Percentiles rank a stretch among this genome's conserved stretches.
phyloP scores from a whole-genome alignment of 371 early-diverging fungal genomes.

The Mortierella sp. region DNA sequence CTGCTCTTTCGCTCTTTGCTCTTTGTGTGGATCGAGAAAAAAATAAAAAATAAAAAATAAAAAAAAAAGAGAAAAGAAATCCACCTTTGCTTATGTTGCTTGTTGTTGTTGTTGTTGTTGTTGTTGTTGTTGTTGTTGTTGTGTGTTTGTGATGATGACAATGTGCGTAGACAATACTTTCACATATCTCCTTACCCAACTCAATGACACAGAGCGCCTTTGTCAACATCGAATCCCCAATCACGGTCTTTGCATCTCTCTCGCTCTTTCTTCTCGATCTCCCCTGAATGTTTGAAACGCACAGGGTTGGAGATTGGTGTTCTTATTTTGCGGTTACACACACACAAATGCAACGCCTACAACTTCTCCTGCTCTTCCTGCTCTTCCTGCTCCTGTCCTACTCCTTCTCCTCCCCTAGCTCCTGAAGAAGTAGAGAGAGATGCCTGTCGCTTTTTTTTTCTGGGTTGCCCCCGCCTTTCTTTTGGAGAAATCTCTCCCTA shows the following conservation, averaged over 20 bases:
- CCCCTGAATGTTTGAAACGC: slow-evolving; percentile 29
- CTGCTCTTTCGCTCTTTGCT: no score
- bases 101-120: background rate
- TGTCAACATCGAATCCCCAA: background rate
- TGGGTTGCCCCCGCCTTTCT: no score
- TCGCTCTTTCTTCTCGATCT: slow-evolving; percentile 1
- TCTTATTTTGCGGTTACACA: background rate
- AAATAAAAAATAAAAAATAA: no score
- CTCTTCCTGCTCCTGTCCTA: no score
- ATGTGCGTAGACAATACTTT: background rate
- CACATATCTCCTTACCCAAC: slow-evolving; percentile 6
- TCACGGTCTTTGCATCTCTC: background rate
- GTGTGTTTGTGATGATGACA: background rate
- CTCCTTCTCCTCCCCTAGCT: no score
- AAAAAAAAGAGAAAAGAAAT: no score
- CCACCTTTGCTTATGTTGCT: no score
- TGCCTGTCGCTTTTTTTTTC: no score
- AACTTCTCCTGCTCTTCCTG: background rate
- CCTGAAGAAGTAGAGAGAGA: no score
- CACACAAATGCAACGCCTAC: background rate
- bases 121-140: background rate
- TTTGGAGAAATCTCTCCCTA: no score
- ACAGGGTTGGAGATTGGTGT: background rate
- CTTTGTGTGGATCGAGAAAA: no score
- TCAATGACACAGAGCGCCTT: background rate